Percentiles rank a stretch among this genome's conserved stretches.
These are phyloP conservation scores for Solanum clarkiae DNA, from an alignment of 257 asterid genomes.

Conservation along the genomic window DNA sequence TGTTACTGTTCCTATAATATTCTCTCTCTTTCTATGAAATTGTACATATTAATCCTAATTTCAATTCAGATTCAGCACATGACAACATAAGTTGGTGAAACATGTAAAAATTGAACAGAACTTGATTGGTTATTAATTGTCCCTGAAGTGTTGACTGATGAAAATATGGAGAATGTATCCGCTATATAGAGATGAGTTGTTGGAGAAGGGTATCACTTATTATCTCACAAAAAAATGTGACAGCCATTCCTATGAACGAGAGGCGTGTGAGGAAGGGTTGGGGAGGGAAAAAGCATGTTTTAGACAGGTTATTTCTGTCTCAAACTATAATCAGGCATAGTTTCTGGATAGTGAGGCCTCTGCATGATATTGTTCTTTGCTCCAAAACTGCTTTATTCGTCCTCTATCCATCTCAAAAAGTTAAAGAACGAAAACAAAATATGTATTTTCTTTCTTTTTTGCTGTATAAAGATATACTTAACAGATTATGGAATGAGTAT, in stretches of 20 bases:
- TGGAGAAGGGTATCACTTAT: background rate
- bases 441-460: background rate
- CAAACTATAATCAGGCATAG: background rate
- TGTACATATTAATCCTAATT: background rate
- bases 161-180: background rate
- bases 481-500: background rate
- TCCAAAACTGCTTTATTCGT: background rate
- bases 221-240: background rate
- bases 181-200: background rate
- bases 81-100: background rate
- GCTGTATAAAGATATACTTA: background rate
- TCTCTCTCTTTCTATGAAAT: background rate
- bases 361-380: background rate
- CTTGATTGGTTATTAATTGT: background rate
- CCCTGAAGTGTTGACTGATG: background rate
- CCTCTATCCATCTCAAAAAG: background rate
- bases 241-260: background rate
- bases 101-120: background rate
- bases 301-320: background rate
- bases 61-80: background rate
- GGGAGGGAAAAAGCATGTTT: background rate
- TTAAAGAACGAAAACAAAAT: background rate
- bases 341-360: background rate
- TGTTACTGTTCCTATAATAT: constrained; percentile 22
- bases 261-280: background rate